phyloP scores from a whole-genome alignment of 2,329 filamentous ascomycete genomes.

The Lithohypha guttulata region DNA sequence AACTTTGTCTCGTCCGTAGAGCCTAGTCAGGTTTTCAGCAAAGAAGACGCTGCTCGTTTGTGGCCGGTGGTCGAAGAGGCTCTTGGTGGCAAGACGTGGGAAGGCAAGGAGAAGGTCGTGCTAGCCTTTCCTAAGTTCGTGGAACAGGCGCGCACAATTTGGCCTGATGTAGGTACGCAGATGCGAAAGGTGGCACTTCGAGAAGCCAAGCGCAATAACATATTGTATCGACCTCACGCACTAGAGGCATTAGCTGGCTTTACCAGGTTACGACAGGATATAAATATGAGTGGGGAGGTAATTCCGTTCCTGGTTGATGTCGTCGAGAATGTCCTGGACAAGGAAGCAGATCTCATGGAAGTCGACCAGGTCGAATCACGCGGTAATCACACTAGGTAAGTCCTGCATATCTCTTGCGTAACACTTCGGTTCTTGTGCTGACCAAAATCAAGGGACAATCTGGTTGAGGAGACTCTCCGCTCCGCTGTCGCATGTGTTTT shows the following conservation, averaged over 20 bases:
- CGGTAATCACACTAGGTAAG: slow-evolving; percentile 6
- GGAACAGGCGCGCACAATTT: slow-evolving; percentile 49
- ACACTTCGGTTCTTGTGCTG: not conserved
- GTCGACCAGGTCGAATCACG: slow-evolving; percentile 40
- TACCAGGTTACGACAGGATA: slow-evolving; percentile 54
- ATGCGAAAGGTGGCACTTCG: slow-evolving; percentile 69
- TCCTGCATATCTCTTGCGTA: slow-evolving; percentile 1
- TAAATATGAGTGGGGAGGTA: slow-evolving; percentile 59
- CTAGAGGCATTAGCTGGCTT: slow-evolving; percentile 63
- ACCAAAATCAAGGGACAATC: not conserved
- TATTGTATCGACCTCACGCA: slow-evolving; percentile 67
- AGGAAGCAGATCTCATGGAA: slow-evolving; percentile 59
- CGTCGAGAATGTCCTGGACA: slow-evolving; percentile 46
- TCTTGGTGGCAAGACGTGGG: slow-evolving; percentile 79
- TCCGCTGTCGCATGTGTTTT: slow-evolving; percentile 19
- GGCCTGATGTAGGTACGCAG: slow-evolving; percentile 46
- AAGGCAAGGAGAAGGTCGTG: slow-evolving; percentile 78
- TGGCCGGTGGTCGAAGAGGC: slow-evolving; percentile 81
- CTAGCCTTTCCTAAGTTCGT: slow-evolving; percentile 70
- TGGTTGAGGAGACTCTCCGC: slow-evolving; percentile 4
- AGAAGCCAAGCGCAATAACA: slow-evolving; percentile 86
- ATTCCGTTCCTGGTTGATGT: slow-evolving; percentile 42
- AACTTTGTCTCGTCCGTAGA: slow-evolving; percentile 56
- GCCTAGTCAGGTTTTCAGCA: slow-evolving; percentile 42
- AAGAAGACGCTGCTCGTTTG: slow-evolving; percentile 49